A percentile compares a stretch with the other conserved stretches of the same genome.
Evolutionary conservation across 2,329 filamentous ascomycete genomes (phyloP).

Genomic region (Ceratocystis destructans): DNA sequence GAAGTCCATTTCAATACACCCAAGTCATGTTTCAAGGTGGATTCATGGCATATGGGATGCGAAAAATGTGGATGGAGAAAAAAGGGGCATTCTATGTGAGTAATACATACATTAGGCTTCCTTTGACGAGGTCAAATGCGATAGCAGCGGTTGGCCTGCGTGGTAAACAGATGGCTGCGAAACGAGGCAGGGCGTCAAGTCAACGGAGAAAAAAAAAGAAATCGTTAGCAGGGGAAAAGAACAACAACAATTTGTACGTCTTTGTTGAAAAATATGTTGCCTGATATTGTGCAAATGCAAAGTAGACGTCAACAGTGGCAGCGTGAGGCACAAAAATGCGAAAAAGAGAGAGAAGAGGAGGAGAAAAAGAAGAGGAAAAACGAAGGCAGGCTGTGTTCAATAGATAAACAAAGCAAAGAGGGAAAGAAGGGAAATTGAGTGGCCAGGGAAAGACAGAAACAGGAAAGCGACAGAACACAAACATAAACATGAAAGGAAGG

Average conservation of each 20-base stretch:
- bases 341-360: conserved; percentile 12
- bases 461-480: not conserved
- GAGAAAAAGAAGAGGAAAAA: conserved; percentile 20
- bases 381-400: conserved; percentile 1
- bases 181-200: not conserved
- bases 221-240: not conserved
- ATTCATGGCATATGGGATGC: not conserved
- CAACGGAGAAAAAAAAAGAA: not conserved
- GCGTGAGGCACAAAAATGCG: conserved; percentile 11
- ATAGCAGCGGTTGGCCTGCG: not conserved
- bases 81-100: conserved; percentile 2
- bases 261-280: not conserved
- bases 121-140: conserved; percentile 1
- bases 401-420: conserved; percentile 4
- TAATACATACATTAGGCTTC: conserved; percentile 8
- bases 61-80: not conserved
- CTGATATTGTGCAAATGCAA: not conserved
- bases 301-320: conserved; percentile 18
- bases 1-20: not conserved
- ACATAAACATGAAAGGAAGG: conserved; percentile 1
- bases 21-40: not conserved
- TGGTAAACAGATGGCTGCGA: not conserved
- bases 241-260: not conserved
- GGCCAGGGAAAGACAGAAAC: conserved; percentile 2
- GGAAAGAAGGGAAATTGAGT: conserved; percentile 11